Evolutionary conservation across 805 yeast species (phyloP), one percentile per base, ranked within the genome.

Genomic region (Yamadazyma tumulicola): DNA sequence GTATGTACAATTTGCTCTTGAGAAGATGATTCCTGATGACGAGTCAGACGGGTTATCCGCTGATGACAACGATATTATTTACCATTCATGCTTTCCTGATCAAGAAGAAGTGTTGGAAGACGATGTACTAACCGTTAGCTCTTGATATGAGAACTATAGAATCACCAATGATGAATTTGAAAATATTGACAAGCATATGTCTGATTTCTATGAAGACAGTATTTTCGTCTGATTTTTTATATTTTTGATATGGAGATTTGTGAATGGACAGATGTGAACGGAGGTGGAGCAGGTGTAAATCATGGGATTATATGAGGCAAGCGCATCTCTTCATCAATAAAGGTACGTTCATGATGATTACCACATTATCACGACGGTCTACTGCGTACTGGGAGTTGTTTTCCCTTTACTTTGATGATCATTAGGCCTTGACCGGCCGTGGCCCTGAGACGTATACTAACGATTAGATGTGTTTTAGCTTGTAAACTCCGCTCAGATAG

Each of bases 21-120:
- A 58, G 42, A 57, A 59, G 79, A 75, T 75, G 81, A 75, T 62
- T 43, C 66, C 55, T 85, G 96, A 89, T 88, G 97, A 88, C 96
- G 96, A 88, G 96, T 88, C 97, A 78, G 94, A 88, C 58, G 87
- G 86, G 93, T 63, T 83, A 73, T 85, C 86, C 85, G 83, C 75
- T 87, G 96, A 86, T 79, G 96, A 87, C 76, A 84, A 73, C 69
- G 55, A 32, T 76, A 72, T 72, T 63, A 8, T 67, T 49, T 72
- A 83, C 96, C 96, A 88, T 88, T 89, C 96, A 88, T 88, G 96
- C 96, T 59, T 73, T 69, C 71, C 96, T 87, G 80, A 67, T 46
- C 49, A 39, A 41, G 31, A 10, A 10, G 8, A 16, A 25, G 19
- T 18, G 11, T 23, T 3, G 17, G 11, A 28, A 10, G n/a, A n/a